Evolutionary conservation across 768 basidiomycete genomes (phyloP).

Genomic region (Tulasnella sp.): DNA sequence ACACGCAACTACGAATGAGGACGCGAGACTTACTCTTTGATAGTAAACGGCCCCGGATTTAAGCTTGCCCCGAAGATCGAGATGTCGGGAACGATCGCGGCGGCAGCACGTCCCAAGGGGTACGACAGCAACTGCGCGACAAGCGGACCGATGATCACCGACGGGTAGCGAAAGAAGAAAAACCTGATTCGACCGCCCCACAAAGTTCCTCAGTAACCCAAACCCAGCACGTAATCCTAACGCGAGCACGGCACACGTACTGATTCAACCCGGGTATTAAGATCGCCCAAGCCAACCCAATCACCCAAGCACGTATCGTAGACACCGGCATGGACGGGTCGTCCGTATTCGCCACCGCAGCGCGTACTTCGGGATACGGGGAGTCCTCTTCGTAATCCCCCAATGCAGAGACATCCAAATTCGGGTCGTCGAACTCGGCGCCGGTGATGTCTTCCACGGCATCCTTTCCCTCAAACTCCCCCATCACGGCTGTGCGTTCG

Average conservation of each 20-base stretch:
- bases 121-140: constrained; percentile 62
- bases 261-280: constrained; percentile 38
- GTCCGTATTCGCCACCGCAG: constrained; percentile 68
- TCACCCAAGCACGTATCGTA: constrained; percentile 64
- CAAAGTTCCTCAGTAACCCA: too few relatives aligned
- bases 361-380: constrained; percentile 79
- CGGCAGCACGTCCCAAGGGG: constrained; percentile 43
- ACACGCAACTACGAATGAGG: not conserved
- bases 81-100: constrained; percentile 43
- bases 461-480: not conserved
- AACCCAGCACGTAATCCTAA: constrained; percentile 21
- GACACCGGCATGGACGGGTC: constrained; percentile 68
- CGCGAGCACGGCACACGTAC: constrained; percentile 28
- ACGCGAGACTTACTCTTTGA: constrained; percentile 41
- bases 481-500: not conserved
- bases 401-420: constrained; percentile 11
- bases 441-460: constrained; percentile 12
- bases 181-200: too few relatives aligned
- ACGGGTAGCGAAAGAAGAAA: constrained; percentile 65
- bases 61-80: constrained; percentile 47
- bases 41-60: constrained; percentile 64
- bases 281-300: constrained; percentile 61
- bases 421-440: constrained; percentile 17
- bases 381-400: constrained; percentile 30
- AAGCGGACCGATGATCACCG: constrained; percentile 48